Evolutionary conservation across 2,329 filamentous ascomycete genomes (phyloP).

Genomic region (Aspergillus ochraceoroseus): DNA sequence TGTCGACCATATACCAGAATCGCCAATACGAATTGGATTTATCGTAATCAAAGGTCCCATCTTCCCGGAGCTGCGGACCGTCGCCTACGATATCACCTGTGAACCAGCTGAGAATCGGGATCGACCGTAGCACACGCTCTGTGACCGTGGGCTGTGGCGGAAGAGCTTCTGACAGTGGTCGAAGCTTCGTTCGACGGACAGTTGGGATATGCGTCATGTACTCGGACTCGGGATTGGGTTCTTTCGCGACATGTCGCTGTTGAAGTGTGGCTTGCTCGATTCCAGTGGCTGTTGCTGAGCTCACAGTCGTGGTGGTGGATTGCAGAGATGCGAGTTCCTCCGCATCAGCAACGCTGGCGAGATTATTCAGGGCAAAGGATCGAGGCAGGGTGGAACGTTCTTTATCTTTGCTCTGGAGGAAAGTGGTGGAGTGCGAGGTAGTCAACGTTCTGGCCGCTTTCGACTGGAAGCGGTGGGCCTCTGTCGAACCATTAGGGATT

Average conservation of each 20-base stretch:
- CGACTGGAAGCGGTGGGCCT: conserved; percentile 24
- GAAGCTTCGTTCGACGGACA: conserved; percentile 60
- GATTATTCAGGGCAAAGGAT: conserved; percentile 40
- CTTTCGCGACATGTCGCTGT: conserved; percentile 26
- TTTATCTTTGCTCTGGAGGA: conserved; percentile 30
- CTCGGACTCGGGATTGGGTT: conserved; percentile 40
- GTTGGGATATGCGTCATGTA: conserved; percentile 59
- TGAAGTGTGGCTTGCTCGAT: conserved; percentile 23
- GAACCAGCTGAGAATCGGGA: conserved; percentile 69
- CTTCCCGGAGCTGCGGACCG: conserved; percentile 43
- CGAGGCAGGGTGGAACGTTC: conserved; percentile 39
- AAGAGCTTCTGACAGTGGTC: conserved; percentile 65
- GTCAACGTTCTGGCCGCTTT: conserved; percentile 35
- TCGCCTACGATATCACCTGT: conserved; percentile 51
- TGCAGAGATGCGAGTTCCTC: conserved; percentile 33
- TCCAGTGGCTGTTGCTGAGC: conserved; percentile 39
- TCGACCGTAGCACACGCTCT: conserved; percentile 59
- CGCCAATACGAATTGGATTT: conserved; percentile 58
- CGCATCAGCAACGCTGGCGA: conserved; percentile 27
- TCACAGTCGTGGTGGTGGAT: conserved; percentile 40
- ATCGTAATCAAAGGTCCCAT: conserved; percentile 63
- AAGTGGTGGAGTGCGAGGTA: conserved; percentile 34
- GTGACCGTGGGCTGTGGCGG: conserved; percentile 62
- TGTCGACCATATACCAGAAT: conserved; percentile 56
- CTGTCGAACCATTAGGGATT: conserved; percentile 48